A percentile compares a stretch with the other conserved stretches of the same genome.
Conservation (phyloP, 2,329 filamentous ascomycete species). For the Neofusicoccum parvum region DNA sequence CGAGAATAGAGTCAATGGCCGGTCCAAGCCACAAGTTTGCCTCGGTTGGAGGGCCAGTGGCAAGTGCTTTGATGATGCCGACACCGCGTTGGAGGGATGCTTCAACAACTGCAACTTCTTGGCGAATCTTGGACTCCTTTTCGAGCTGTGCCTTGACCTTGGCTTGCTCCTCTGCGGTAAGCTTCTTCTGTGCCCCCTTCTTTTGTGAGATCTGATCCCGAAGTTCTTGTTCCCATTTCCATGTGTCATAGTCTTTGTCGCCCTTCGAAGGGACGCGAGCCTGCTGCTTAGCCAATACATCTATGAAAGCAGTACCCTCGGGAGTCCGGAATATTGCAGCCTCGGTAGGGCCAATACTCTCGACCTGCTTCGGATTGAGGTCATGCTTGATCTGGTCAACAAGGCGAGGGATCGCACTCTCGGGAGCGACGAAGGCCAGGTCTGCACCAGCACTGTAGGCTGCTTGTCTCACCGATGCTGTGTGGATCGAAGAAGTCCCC, state of each 20-base stretch:
- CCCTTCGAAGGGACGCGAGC: conserved; percentile 78
- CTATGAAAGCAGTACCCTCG: conserved; percentile 84
- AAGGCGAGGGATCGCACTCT: conserved; percentile 74
- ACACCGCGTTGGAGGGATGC: conserved; percentile 77
- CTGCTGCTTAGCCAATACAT: conserved; percentile 85
- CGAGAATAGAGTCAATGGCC: conserved; percentile 72
- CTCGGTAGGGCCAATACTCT: conserved; percentile 78
- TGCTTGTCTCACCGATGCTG: conserved; percentile 60
- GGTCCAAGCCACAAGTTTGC: conserved; percentile 85
- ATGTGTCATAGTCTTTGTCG: conserved; percentile 88
- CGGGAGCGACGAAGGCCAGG: conserved; percentile 89
- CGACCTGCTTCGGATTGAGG: conserved; percentile 69
- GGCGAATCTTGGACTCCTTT: conserved; percentile 80
- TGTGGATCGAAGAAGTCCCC: conserved; percentile 25
- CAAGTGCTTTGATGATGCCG: conserved; percentile 80
- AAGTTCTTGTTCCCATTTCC: conserved; percentile 97
- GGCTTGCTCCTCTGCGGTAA: conserved; percentile 82
- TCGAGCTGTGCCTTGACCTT: conserved; percentile 90
- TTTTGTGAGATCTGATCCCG: conserved; percentile 86
- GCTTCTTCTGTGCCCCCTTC: conserved; percentile 86
- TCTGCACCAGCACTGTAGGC: conserved; percentile 86
- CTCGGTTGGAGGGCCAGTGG: conserved; percentile 85
- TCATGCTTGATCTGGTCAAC: conserved; percentile 74
- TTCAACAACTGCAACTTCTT: conserved; percentile 69
- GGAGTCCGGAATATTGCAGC: conserved; percentile 91